Evolutionary conservation across 495 filamentous ascomycete genomes (phyloP), one percentile per base, ranked within the genome.

Genomic region (Penicillium herquei): DNA sequence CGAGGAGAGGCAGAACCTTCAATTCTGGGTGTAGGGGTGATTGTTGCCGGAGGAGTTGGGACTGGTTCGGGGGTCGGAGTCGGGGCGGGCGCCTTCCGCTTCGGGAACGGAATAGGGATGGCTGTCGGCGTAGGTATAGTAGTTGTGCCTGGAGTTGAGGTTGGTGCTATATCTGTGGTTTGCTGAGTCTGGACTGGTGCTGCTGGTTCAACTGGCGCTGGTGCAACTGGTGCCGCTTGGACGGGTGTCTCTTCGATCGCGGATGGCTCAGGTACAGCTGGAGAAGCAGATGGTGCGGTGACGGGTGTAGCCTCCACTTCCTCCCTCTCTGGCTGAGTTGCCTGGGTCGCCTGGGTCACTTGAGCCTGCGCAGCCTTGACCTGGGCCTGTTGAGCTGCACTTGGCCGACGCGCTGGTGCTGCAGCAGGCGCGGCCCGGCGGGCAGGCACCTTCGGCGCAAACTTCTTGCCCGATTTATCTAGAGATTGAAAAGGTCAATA

Each of bases 381-480:
- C 17, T 71, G 62, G 13, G 65, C 35, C 43, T 74, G 75, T 45
- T 69, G 67, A 35, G 66, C 65, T 46, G 72, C 65, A 56, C 75
- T 79, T 13, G 73, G 64, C 51, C 71, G 69, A 41, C 75, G 59
- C 17, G 74, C 67, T 18, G 70, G 65, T 35, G 68, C 61, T 35
- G 67, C 61, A 30, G 67, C 68, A 47, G 71, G 64, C 41, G 67
- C 68, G 55, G 72, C 66, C 51, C 79, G 76, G 57, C 79, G 78
- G 55, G 61, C 59, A 13, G 78, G 79, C 37, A 39, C 50, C 39
- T 52, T 52, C 12, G 78, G 79, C 46, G 76, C 78, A 57, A 82
- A 80, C 54, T 80, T 81, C 62, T 79, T 81, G 63, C 77, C 75
- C 54, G 78, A 80, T 67, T 82, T 82, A 52, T 82, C 79, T 81